These are phyloP conservation scores for Dictyostelium brefeldianum DNA, from an alignment of 78 protist genomes.

Conservation along the genomic window DNA sequence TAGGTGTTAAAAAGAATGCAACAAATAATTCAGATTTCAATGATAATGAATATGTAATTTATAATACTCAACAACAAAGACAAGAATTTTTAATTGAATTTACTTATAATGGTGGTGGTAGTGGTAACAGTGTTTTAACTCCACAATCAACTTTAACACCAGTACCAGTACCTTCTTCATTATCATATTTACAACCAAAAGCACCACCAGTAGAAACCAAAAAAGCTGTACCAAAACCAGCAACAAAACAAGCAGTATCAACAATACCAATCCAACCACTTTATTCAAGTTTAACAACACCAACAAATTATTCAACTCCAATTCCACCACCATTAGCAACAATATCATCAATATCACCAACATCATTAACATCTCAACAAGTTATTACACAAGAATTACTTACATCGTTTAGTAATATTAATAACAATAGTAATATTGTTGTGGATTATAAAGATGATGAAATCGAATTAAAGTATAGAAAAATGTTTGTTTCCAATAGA, in stretches of 20 bases:
- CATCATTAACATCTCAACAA: not conserved
- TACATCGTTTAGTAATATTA: not conserved
- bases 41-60: constrained; percentile 79
- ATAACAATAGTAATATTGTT: not conserved
- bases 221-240: not conserved
- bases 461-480: constrained; percentile 20
- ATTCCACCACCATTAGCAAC: not conserved
- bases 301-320: not conserved
- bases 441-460: not conserved
- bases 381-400: not conserved
- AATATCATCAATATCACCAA: not conserved
- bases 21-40: constrained; percentile 47
- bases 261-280: not conserved
- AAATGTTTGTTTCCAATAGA: constrained; percentile 18
- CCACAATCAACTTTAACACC: not conserved
- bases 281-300: too few relatives aligned
- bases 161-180: not conserved
- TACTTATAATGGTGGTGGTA: constrained; percentile 4
- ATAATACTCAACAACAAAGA: constrained; percentile 54
- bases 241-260: not conserved
- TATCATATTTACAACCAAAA: not conserved
- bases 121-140: too few relatives aligned
- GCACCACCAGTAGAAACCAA: not conserved
- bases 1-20: constrained; percentile 33
- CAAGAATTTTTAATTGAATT: constrained; percentile 75